Percentiles rank a stretch among this genome's conserved stretches.
Conservation (phyloP, 768 basidiomycete genomes). For the Polyporus arcularius region DNA sequence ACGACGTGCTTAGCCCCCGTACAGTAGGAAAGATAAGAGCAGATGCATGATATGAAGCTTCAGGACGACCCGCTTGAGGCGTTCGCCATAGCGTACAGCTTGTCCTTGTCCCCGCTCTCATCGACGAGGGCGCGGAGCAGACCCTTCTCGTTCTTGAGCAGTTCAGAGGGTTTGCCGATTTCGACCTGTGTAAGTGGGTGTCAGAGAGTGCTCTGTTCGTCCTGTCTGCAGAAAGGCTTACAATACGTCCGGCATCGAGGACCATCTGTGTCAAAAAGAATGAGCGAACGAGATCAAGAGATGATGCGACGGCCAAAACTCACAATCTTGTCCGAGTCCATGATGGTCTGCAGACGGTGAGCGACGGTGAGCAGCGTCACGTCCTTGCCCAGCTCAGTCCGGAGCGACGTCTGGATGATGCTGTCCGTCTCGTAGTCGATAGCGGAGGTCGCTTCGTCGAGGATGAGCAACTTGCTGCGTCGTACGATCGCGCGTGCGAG, state of each 20-base stretch:
- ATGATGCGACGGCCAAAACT: neutral
- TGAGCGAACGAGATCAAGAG: neutral
- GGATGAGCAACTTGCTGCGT: conserved; percentile 53
- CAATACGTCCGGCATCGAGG: conserved; percentile 43
- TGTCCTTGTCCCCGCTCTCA: too few relatives aligned
- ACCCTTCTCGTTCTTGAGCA: too few relatives aligned
- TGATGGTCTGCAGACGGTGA: conserved; percentile 59
- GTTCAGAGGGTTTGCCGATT: too few relatives aligned
- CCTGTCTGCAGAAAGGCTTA: conserved; percentile 19
- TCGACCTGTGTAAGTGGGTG: too few relatives aligned
- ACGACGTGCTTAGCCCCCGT: too few relatives aligned
- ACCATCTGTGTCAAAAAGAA: conserved; percentile 37
- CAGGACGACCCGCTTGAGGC: too few relatives aligned
- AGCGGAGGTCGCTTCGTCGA: conserved; percentile 60
- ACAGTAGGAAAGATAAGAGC: neutral
- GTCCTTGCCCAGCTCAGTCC: conserved; percentile 42
- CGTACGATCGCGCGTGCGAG: conserved; percentile 61
- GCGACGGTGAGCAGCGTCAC: conserved; percentile 61
- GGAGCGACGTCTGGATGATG: conserved; percentile 56
- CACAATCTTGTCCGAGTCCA: conserved; percentile 63
- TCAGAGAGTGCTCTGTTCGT: too few relatives aligned
- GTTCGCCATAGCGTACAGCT: too few relatives aligned
- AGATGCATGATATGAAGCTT: too few relatives aligned
- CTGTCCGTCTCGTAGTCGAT: conserved; percentile 61
- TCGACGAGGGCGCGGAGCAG: too few relatives aligned